phyloP scores from a whole-genome alignment of 345 rosid species.

The Gossypium anomalum region DNA sequence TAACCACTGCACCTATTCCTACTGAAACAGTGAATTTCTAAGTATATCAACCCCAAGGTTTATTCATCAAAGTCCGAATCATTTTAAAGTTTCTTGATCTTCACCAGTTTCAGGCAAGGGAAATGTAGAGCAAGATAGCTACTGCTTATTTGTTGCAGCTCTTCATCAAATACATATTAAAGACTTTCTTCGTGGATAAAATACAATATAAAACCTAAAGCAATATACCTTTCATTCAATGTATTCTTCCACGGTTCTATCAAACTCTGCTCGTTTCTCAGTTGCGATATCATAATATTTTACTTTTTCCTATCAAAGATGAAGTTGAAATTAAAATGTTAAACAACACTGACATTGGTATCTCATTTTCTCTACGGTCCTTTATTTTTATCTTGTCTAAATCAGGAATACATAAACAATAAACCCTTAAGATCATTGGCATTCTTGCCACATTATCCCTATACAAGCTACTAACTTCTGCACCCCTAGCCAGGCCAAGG shows the following conservation, averaged over 20 bases:
- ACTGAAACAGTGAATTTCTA: conserved; percentile 14
- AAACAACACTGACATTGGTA: conserved; percentile 6
- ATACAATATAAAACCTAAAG: background rate
- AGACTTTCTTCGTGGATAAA: background rate
- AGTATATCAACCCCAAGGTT: conserved; percentile 11
- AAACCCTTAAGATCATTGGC: background rate
- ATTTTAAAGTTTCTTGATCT: conserved; percentile 46
- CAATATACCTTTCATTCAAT: conserved; percentile 53
- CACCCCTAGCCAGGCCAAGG: background rate
- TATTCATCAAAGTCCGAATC: conserved; percentile 60
- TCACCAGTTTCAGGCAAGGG: conserved; percentile 66
- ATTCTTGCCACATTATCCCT: background rate
- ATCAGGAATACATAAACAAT: background rate
- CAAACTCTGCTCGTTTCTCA: conserved; percentile 81
- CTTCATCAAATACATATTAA: background rate
- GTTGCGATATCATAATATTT: conserved; percentile 86
- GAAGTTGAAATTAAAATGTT: conserved; percentile 11
- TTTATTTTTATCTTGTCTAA: background rate
- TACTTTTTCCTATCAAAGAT: conserved; percentile 45
- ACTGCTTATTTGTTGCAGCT: conserved; percentile 11
- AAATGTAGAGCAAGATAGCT: background rate
- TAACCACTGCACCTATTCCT: conserved; percentile 11
- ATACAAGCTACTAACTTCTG: background rate
- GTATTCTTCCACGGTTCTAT: conserved; percentile 61
- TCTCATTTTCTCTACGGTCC: background rate